Evolutionary conservation across 208 protist species (phyloP).

Genomic region (Balamuthia mandrillaris): DNA sequence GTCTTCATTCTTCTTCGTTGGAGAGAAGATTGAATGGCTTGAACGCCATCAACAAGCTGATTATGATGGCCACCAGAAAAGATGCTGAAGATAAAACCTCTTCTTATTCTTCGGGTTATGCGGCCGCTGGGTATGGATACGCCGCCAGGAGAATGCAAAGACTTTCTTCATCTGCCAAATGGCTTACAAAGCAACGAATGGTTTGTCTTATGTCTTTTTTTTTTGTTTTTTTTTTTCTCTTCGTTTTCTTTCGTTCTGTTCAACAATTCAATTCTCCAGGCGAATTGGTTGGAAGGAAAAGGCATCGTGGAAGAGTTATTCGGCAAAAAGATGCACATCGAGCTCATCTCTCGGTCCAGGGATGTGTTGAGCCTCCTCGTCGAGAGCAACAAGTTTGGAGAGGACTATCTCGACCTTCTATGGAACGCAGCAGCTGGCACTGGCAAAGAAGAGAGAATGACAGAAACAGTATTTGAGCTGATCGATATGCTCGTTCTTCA

Average conservation of each 20-base stretch:
- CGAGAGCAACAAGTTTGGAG: background rate
- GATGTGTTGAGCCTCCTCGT: background rate
- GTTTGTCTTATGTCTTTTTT: no score
- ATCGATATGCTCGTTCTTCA: background rate
- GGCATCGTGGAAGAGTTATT: conserved; percentile 13
- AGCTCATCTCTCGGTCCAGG: conserved; percentile 21
- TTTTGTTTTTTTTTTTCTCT: no score
- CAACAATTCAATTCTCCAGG: background rate
- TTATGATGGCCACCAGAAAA: conserved; percentile 2
- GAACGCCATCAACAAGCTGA: conserved; percentile 11
- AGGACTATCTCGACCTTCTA: conserved; percentile 25
- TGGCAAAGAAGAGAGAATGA: conserved; percentile 25
- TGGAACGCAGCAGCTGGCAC: conserved; percentile 16
- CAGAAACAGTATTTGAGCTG: conserved; percentile 28
- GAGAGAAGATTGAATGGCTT: conserved; percentile 17
- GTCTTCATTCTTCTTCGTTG: background rate
- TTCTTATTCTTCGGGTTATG: background rate
- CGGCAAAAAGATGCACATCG: conserved; percentile 8
- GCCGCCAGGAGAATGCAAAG: background rate
- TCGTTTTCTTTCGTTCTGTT: no score
- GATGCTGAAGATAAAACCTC: background rate
- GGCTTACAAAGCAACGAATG: no score
- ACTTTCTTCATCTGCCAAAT: no score
- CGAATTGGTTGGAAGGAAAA: conserved; percentile 2
- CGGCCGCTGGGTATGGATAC: background rate